A percentile compares a stretch with the other conserved stretches of the same genome.
Conservation (phyloP, 1,284 basidiomycete genomes). For the Anthracocystis setariae region DNA sequence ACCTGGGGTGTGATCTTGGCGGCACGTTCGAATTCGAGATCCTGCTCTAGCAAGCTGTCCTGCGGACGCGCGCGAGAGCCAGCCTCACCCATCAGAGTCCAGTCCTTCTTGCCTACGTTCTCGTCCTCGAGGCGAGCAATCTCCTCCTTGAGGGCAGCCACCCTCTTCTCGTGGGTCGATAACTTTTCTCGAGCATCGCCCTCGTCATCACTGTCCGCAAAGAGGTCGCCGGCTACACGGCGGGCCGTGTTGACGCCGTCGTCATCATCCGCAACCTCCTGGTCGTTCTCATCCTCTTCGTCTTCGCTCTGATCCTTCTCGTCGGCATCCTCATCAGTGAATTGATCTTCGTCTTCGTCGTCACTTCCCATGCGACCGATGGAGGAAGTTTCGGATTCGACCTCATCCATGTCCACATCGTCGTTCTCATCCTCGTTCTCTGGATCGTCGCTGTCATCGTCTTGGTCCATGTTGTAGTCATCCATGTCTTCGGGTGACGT, state of each 20-base stretch:
- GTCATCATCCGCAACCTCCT: slow-evolving; percentile 57
- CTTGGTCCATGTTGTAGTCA: slow-evolving; percentile 22
- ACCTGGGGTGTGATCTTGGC: slow-evolving; percentile 87
- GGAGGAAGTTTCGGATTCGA: not conserved
- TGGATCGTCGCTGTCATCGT: slow-evolving; percentile 27
- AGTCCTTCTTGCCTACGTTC: slow-evolving; percentile 77
- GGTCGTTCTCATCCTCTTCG: slow-evolving; percentile 58
- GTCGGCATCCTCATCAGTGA: slow-evolving; percentile 22
- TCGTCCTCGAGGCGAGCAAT: slow-evolving; percentile 72
- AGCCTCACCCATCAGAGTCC: slow-evolving; percentile 93
- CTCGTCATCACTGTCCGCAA: slow-evolving; percentile 71
- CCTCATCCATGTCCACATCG: not conserved
- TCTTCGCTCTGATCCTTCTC: slow-evolving; percentile 47
- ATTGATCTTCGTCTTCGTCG: slow-evolving; percentile 67
- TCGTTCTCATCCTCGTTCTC: slow-evolving; percentile 24
- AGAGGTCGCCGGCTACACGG: slow-evolving; percentile 71
- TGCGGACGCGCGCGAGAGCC: slow-evolving; percentile 82
- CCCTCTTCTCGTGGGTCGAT: slow-evolving; percentile 71
- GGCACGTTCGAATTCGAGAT: slow-evolving; percentile 90
- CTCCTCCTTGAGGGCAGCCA: slow-evolving; percentile 71
- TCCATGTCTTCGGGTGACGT: slow-evolving; percentile 22
- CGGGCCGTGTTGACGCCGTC: slow-evolving; percentile 68
- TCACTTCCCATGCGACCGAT: slow-evolving; percentile 3
- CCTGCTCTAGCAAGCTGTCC: slow-evolving; percentile 91
- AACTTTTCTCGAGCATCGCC: slow-evolving; percentile 58